Conservation (phyloP, 2,329 filamentous ascomycete genomes). For the Diaporthe caulivora region DNA sequence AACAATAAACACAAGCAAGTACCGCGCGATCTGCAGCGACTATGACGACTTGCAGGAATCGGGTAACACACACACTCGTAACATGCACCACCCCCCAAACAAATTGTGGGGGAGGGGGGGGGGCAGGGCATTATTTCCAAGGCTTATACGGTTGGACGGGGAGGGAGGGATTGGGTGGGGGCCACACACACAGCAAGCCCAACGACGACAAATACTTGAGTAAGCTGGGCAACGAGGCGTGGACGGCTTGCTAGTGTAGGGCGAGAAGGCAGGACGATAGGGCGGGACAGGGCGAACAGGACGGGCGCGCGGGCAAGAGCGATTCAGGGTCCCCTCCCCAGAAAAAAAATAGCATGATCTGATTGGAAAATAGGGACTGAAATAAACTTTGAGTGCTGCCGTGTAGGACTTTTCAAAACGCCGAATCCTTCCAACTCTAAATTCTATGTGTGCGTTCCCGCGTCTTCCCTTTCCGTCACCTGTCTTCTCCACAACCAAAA, state of each 20-base stretch:
- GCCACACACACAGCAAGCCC: background rate
- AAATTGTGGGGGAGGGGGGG: background rate
- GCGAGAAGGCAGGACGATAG: background rate
- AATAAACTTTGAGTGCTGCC: conserved; percentile 7
- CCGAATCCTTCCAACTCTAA: conserved; percentile 27
- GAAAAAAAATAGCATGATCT: background rate
- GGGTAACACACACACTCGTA: background rate
- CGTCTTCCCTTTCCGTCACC: background rate
- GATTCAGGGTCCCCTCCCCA: conserved; percentile 11
- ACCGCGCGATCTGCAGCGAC: conserved; percentile 19
- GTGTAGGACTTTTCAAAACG: conserved; percentile 26
- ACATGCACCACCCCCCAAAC: background rate
- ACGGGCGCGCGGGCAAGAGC: no score
- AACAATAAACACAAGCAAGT: conserved; percentile 1
- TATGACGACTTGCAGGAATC: conserved; percentile 24
- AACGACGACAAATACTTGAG: background rate
- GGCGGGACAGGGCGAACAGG: background rate
- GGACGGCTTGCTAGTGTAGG: background rate
- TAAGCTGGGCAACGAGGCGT: background rate
- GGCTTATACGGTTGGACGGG: background rate
- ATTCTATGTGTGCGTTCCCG: background rate
- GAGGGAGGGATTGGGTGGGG: no score
- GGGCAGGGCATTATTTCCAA: conserved; percentile 11
- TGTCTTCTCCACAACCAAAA: background rate
- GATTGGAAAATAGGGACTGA: conserved; percentile 1